Evolutionary conservation across 371 early-diverging fungal genomes (phyloP), one percentile per base, ranked within the genome.

Genomic region (Mucor plumbeus): DNA sequence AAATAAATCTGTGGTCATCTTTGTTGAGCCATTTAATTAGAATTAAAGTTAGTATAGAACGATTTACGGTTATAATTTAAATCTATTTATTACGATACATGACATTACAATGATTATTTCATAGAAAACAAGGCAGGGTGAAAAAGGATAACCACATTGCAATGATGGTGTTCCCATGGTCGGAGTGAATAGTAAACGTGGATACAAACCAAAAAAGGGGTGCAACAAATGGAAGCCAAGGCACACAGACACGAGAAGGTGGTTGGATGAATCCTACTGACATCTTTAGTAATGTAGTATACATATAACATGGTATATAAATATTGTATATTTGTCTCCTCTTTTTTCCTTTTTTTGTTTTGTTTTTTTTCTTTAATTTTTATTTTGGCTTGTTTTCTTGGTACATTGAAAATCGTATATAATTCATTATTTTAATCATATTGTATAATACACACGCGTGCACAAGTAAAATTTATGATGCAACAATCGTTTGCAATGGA

Each of bases 171-270:
- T 54, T 33, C 54, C 54, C 54, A 54, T 54, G 54, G 54, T 54
- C 63, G 59, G 63, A 63, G 69, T 63, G 31, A 7, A 8, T 50
- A 8, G 31, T 59, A 17, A 69, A 69, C 69, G 69, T 69, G 69
- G 64, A 64, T 17, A 43, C 33, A 43, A 53, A 38, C 69, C 61
- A 64, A 69, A 69, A 64, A 60, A 47, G 60, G 64, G 60, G 60
- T 21, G 38, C 48, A 31, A 44, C 40, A 36, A 57, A 68, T 15
- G 36, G 59, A 50, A 69, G 47, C n/a, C 34, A 58, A 58, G 33
- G 47, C 62, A 50, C 62, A 68, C 53, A 63, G 53, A 64, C 57
- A 67, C 53, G 58, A 65, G 65, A 26, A 58, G n/a, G 38, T 31
- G 38, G 39, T 44, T 62, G 36, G 35, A 55, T 47, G 17, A 47